A percentile compares a stretch with the other conserved stretches of the same genome.
phyloP scores from a whole-genome alignment of 805 yeast species.

The Lipomyces sp. region DNA sequence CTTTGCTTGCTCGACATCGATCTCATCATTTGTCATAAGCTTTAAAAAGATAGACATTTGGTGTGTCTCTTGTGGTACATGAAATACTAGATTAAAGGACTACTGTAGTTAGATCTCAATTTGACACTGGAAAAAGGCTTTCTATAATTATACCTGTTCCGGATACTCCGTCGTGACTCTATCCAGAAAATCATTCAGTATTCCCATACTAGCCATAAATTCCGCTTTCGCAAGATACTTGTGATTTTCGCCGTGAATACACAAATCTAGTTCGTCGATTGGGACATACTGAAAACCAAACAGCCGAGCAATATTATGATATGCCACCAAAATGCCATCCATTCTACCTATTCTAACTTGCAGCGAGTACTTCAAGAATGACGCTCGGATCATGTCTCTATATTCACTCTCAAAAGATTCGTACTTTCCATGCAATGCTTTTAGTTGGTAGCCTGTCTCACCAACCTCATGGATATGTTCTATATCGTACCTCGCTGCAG shows the following conservation, averaged over 20 bases:
- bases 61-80: conserved; percentile 33
- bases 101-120: conserved; percentile 9
- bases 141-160: conserved; percentile 32
- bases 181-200: conserved; percentile 57
- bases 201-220: conserved; percentile 61
- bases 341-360: conserved; percentile 95
- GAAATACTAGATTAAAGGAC: conserved; percentile 30
- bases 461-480: conserved; percentile 60
- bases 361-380: conserved; percentile 79
- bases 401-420: conserved; percentile 86
- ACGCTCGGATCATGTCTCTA: conserved; percentile 72
- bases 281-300: conserved; percentile 93
- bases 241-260: conserved; percentile 54
- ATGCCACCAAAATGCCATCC: conserved; percentile 95
- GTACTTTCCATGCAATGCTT: conserved; percentile 61
- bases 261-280: conserved; percentile 67
- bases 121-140: neutral
- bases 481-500: conserved; percentile 80
- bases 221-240: conserved; percentile 67
- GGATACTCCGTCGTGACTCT: conserved; percentile 46
- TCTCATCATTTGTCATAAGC: conserved; percentile 42
- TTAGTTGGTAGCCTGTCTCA: conserved; percentile 70
- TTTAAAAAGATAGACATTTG: conserved; percentile 40
- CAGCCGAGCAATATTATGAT: conserved; percentile 76
- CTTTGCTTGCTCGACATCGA: conserved; percentile 38